A percentile compares a stretch with the other conserved stretches of the same genome.
These are phyloP conservation scores for Phytophthora constricta DNA, from an alignment of 352 stramenopile species.

Conservation along the genomic window DNA sequence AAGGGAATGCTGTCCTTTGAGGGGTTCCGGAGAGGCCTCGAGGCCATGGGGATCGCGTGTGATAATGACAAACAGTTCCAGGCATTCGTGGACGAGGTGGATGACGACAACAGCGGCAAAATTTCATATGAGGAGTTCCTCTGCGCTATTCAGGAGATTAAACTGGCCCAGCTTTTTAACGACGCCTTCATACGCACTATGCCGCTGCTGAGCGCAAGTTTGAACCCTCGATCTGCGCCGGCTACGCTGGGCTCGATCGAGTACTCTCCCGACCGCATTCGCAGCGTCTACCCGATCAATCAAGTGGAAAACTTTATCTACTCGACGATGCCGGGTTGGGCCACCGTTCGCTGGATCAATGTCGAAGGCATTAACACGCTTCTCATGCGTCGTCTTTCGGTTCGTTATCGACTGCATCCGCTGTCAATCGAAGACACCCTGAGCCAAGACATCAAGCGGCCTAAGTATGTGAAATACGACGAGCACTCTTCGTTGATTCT, in stretches of 20 bases:
- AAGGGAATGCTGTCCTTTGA: slow-evolving; percentile 64
- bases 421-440: slow-evolving; percentile 80
- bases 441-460: slow-evolving; percentile 64
- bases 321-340: slow-evolving; percentile 68
- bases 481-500: slow-evolving; percentile 81
- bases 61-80: slow-evolving; percentile 61
- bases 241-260: slow-evolving; percentile 58
- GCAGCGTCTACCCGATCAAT: slow-evolving; percentile 61
- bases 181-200: slow-evolving; percentile 50
- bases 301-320: slow-evolving; percentile 80
- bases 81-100: slow-evolving; percentile 68
- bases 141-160: slow-evolving; percentile 81
- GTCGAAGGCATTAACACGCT: slow-evolving; percentile 61
- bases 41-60: slow-evolving; percentile 68
- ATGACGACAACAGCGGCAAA: slow-evolving; percentile 72
- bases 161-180: slow-evolving; percentile 81
- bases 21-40: slow-evolving; percentile 59
- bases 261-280: slow-evolving; percentile 71
- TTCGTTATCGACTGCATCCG: slow-evolving; percentile 82
- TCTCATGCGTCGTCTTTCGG: slow-evolving; percentile 66
- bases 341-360: slow-evolving; percentile 80
- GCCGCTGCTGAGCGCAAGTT: slow-evolving; percentile 8
- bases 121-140: slow-evolving; percentile 85
- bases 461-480: slow-evolving; percentile 87
- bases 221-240: slow-evolving; percentile 7